Conservation (phyloP, 441 rosid species). For the Brassica hybrid region DNA sequence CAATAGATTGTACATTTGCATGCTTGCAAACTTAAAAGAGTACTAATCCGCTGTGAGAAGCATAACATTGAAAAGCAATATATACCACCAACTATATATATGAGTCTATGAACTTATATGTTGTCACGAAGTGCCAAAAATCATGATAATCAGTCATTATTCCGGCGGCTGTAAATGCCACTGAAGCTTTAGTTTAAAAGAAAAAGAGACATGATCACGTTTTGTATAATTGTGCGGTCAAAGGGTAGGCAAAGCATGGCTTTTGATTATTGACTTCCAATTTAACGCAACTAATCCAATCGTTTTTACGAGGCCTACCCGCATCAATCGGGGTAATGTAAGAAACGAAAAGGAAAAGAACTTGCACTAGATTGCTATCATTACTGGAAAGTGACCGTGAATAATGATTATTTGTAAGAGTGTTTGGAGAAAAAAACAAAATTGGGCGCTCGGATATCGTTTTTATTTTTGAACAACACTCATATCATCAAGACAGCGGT, state of each 20-base stretch:
- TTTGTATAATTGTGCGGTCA: conserved; percentile 38
- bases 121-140: conserved; percentile 29
- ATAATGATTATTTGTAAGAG: conserved; percentile 17
- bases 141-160: conserved; percentile 26
- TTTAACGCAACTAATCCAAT: conserved; percentile 31
- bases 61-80: background rate
- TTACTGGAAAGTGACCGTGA: conserved; percentile 35
- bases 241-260: conserved; percentile 42
- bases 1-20: conserved; percentile 6
- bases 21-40: conserved; percentile 1
- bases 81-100: too few species aligned
- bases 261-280: conserved; percentile 39
- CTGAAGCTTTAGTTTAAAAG: conserved; percentile 16
- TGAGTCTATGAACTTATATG: conserved; percentile 17
- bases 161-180: conserved; percentile 37
- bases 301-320: conserved; percentile 34
- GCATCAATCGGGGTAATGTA: conserved; percentile 31
- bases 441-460: background rate
- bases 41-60: too few species aligned
- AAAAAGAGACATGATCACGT: conserved; percentile 35
- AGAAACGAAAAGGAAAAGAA: conserved; percentile 25
- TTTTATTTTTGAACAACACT: too few species aligned
- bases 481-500: too few species aligned
- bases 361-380: conserved; percentile 31
- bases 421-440: conserved; percentile 28